Base-by-base conservation (phyloP, 257 asterid genomes). In the Prunella vulgaris region DNA sequence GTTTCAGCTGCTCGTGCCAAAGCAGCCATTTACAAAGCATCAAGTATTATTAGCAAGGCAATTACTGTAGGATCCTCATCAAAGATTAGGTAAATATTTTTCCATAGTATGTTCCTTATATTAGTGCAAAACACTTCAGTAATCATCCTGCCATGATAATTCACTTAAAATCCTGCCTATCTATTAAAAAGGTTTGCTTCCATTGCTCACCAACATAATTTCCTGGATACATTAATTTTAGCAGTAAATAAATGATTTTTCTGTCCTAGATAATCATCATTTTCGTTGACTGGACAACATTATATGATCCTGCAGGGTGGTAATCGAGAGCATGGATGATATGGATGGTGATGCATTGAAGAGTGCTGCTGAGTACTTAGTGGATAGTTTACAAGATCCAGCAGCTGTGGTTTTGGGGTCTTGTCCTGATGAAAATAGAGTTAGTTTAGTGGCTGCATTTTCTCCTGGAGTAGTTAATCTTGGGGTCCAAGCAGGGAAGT, bases 401-500 rank as follows among this genome's bases (percentile, higher is more conserved):
- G 90, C 89, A 40, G 98, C 96, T 21, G 94, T 93, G 71, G 74
- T 93, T 32, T 79, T 93, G 70, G 98, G 98, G 10, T 93, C 98
- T 21, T 76, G 87, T 63, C 95, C 96, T 0, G 92, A 87, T 12
- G 96, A 86, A 37, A 95, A 87, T 37, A 73, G 88, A 66, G 98
- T 87, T 21, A 84, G 95, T 76, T 80, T 93, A 49, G 73, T 85
- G 5, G 98, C 92, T 69, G 98, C 97, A 1, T 90, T 90, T 61
- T 80, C 80, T 72, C 93, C 96, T 0, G 89, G 95, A 49, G 94
- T 90, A 8, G 90, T 93, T 52, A 70, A 56, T n/a, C 86, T 84
- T 15, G 98, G 98, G 42, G 63, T 90, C 17, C 86, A 88, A 67
- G 98, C 97, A 0, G 98, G 98, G 67, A 91, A 90, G 79, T 82